phyloP scores from a whole-genome alignment of 176 grass and related monocot species.

The Stipa capillata region DNA sequence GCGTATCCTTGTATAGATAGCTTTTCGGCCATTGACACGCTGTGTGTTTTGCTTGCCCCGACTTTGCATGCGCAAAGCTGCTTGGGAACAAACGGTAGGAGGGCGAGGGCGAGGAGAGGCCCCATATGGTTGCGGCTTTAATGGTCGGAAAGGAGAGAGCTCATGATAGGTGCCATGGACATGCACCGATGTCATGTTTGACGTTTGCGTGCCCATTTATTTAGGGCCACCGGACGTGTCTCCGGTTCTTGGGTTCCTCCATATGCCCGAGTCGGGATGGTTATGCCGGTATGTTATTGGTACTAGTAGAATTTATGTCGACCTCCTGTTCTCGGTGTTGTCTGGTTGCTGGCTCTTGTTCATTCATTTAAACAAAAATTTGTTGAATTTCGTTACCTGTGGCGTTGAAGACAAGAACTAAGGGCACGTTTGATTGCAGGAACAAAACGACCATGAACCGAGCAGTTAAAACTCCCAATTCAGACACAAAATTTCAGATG shows the following conservation, averaged over 20 bases:
- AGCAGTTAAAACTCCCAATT: too few species aligned
- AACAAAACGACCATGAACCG: too few species aligned
- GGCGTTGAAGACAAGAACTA: too few species aligned
- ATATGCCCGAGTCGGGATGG: too few species aligned
- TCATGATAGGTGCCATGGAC: background rate
- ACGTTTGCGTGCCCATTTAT: background rate
- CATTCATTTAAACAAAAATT: too few species aligned
- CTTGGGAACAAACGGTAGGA: too few species aligned
- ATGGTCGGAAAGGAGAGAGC: background rate
- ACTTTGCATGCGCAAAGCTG: background rate
- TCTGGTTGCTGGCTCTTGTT: background rate
- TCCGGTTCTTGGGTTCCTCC: background rate
- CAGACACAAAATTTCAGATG: too few species aligned
- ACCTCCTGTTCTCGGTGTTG: background rate
- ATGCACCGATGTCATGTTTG: slow-evolving; percentile 16
- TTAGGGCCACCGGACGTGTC: background rate
- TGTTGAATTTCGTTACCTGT: too few species aligned
- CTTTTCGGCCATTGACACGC: background rate
- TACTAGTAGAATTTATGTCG: background rate
- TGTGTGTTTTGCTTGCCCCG: too few species aligned
- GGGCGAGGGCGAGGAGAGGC: background rate
- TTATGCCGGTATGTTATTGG: background rate
- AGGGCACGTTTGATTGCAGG: too few species aligned
- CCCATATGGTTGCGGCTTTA: background rate
- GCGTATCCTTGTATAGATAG: too few species aligned